Evolutionary conservation across 331 rosid genomes (phyloP).

Genomic region (Pyrus hybrid): DNA sequence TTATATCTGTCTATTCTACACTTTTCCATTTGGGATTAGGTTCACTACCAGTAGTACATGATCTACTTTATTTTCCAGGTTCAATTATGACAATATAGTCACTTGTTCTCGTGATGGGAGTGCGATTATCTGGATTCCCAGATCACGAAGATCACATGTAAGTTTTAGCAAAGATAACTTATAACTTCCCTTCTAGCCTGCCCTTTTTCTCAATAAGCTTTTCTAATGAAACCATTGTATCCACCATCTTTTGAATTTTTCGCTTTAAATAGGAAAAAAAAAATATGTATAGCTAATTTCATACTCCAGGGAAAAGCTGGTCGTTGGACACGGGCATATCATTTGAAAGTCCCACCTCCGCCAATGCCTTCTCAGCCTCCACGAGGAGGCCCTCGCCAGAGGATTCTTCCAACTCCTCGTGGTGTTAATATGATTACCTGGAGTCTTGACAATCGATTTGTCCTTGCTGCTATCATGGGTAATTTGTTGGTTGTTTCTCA

Average conservation of each 20-base stretch:
- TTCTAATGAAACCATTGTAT: background rate
- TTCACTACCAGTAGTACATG: conserved; percentile 8
- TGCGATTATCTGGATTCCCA: conserved; percentile 97
- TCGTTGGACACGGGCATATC: conserved; percentile 96
- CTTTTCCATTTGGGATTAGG: background rate
- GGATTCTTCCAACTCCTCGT: conserved; percentile 96
- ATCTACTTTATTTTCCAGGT: conserved; percentile 43
- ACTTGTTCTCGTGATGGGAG: conserved; percentile 99
- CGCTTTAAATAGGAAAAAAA: background rate
- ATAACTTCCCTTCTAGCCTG: conserved; percentile 6
- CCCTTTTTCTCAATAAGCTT: background rate
- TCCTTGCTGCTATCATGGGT: conserved; percentile 99
- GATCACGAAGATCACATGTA: conserved; percentile 89
- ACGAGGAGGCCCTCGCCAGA: conserved; percentile 96
- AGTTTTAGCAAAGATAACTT: conserved; percentile 17
- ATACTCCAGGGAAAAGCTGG: conserved; percentile 76
- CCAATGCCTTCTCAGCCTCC: conserved; percentile 94
- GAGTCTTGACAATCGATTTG: conserved; percentile 99
- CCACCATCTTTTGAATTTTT: background rate
- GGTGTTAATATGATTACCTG: conserved; percentile 99
- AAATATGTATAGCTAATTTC: background rate
- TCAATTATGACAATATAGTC: conserved; percentile 89
- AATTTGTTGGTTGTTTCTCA: conserved; percentile 19
- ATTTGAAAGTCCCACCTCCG: conserved; percentile 98
- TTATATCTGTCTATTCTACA: background rate